These are phyloP conservation scores for Citrus trifoliata DNA, from an alignment of 345 rosid species.

Conservation along the genomic window DNA sequence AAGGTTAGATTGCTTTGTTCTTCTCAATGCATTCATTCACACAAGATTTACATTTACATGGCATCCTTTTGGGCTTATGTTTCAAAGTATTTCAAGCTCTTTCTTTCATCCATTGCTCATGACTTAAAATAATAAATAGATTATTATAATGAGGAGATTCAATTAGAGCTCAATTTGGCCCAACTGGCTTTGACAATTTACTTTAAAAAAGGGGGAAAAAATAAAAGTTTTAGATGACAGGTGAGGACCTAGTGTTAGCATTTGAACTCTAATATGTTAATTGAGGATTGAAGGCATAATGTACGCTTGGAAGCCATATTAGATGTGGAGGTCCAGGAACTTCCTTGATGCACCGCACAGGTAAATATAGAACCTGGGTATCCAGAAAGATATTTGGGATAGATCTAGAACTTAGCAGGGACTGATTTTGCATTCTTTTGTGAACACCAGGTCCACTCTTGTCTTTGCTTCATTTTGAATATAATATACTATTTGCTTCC, in stretches of 20 bases:
- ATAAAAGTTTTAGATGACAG: background rate
- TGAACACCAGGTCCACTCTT: background rate
- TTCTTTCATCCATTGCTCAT: background rate
- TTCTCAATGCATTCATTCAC: background rate
- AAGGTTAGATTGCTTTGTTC: conserved; percentile 43
- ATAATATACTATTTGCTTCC: background rate
- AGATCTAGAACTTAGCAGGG: background rate
- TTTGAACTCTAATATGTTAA: background rate
- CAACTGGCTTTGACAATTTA: background rate
- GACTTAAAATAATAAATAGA: background rate
- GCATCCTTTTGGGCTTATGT: background rate
- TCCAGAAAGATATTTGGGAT: background rate
- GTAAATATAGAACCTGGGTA: background rate
- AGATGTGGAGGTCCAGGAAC: background rate
- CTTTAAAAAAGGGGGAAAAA: background rate
- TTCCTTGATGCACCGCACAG: background rate
- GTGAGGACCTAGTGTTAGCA: background rate
- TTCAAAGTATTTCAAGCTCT: background rate
- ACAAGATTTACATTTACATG: background rate
- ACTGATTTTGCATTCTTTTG: background rate
- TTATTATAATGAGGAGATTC: background rate
- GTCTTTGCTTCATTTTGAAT: background rate
- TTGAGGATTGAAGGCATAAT: background rate
- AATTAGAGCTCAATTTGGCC: background rate
- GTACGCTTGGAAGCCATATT: background rate